Base-by-base conservation (phyloP, 768 basidiomycete genomes). In the Hygrophorus russula region DNA sequence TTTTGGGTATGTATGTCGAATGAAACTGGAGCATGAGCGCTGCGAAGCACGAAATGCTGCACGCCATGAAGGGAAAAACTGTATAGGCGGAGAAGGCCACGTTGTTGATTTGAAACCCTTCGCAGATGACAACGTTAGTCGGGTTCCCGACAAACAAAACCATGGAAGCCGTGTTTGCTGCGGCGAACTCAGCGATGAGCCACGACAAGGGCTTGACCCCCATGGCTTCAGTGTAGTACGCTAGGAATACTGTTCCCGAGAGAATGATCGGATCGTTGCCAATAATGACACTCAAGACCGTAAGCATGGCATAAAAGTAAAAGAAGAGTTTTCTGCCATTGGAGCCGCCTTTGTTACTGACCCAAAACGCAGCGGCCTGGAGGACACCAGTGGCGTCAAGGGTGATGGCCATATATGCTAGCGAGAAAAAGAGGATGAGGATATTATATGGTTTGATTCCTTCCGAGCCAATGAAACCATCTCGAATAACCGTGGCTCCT, bases 221-320 rank as follows among this genome's bases (percentile, higher is more conserved):
- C 1, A 80, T 73, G 8, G 80, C 80, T 27, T 74, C 59, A 0
- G 91, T 93, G 53, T 90, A 89, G 53, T 96, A 96, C 5, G 81
- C 83, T 27, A 96, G 62, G 59, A 97, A 96, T 0, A 82, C 80
- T 0, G 92, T 94, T 1, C 91, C 92, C 10, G 84, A 88, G 38
- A 97, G 73, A 45, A 96, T 87, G 56, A 98, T 76, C 0, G 93
- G 93, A 61, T 97, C 90, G 54, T 96, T 96, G 5, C 92, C 93
- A n/a, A 96, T 68, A 1, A 92, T 51, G 35, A 84, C 68, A 33
- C 88, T 91, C 47, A 81, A 68, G 11, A 74, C 56, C 10, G 86
- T 81, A 56, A 94, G 79, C 70, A 96, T 78, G 47, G 80, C 30
- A 58, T 90, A 97, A 58, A 96, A 83, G 50, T 82, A 82, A 27